These are phyloP conservation scores for Triticum monococcum DNA, from an alignment of 176 grass and related monocot genomes.

Conservation along the genomic window DNA sequence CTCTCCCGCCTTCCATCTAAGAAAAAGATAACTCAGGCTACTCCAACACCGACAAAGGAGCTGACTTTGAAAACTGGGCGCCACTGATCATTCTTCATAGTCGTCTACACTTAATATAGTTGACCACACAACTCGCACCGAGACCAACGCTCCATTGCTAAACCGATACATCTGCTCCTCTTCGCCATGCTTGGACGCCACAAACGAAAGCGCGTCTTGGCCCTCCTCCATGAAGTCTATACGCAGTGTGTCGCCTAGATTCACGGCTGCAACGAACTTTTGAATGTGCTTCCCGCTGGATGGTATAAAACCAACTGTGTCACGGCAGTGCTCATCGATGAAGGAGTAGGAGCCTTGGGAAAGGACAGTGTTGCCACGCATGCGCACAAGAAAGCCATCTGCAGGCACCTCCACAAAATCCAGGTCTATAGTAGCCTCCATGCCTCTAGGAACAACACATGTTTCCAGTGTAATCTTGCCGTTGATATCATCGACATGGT, in stretches of 20 bases:
- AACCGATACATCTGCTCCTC: not conserved
- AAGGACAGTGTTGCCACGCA: not conserved
- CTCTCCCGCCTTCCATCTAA: too few relatives aligned
- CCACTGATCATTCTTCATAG: not conserved
- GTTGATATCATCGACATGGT: not conserved
- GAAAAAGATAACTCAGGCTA: too few relatives aligned
- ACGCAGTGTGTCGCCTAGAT: not conserved
- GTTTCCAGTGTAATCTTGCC: not conserved
- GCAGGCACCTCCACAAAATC: not conserved
- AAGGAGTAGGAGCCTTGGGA: not conserved
- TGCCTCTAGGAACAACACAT: not conserved
- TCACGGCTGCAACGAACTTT: not conserved
- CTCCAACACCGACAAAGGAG: too few relatives aligned
- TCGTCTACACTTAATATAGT: not conserved
- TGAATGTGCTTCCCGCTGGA: not conserved
- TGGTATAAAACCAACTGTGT: not conserved
- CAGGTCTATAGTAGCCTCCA: not conserved
- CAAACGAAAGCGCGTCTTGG: not conserved
- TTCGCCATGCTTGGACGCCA: not conserved
- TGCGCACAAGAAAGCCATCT: not conserved
- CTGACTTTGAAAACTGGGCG: too few relatives aligned
- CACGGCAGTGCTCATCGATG: not conserved
- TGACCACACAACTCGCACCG: not conserved
- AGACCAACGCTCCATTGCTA: not conserved
- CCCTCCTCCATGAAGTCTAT: conserved; percentile 5